phyloP scores from a whole-genome alignment of 2,329 filamentous ascomycete species.

The Exophiala sp. region DNA sequence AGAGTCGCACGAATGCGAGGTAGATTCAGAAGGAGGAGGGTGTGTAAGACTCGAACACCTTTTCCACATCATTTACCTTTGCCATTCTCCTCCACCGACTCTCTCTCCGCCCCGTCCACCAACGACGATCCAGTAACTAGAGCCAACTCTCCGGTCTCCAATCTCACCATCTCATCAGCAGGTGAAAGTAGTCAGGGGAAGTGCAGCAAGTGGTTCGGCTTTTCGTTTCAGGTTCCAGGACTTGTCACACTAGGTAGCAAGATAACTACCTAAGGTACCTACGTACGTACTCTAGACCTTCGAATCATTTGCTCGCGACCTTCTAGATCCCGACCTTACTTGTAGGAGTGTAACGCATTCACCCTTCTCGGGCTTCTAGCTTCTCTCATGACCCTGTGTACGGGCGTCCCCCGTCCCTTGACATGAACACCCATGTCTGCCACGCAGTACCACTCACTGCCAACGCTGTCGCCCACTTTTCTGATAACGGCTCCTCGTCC shows the following conservation, averaged over 20 bases:
- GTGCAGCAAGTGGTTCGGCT: slow-evolving; percentile 7
- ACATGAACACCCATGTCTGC: neutral
- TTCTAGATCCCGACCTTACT: neutral
- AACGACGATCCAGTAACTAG: neutral
- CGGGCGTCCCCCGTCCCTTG: neutral
- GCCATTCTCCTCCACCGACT: neutral
- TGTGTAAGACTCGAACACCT: no score
- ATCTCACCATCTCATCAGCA: neutral
- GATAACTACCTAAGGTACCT: no score
- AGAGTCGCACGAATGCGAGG: no score
- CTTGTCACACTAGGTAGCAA: slow-evolving; percentile 20
- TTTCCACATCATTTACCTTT: neutral
- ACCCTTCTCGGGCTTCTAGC: neutral
- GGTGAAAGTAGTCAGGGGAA: slow-evolving; percentile 16
- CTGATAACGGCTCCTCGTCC: no score
- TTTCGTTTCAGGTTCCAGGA: slow-evolving; percentile 20
- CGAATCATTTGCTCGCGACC: no score
- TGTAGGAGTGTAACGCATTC: neutral
- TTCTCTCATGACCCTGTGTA: neutral
- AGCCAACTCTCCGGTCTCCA: neutral
- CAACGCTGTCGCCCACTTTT: neutral
- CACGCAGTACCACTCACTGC: no score
- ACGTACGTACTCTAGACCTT: neutral
- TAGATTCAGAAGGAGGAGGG: no score
- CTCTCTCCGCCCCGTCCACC: neutral